phyloP scores from a whole-genome alignment of 192 early-diverging fungal species.

The Coemansia reversa region DNA sequence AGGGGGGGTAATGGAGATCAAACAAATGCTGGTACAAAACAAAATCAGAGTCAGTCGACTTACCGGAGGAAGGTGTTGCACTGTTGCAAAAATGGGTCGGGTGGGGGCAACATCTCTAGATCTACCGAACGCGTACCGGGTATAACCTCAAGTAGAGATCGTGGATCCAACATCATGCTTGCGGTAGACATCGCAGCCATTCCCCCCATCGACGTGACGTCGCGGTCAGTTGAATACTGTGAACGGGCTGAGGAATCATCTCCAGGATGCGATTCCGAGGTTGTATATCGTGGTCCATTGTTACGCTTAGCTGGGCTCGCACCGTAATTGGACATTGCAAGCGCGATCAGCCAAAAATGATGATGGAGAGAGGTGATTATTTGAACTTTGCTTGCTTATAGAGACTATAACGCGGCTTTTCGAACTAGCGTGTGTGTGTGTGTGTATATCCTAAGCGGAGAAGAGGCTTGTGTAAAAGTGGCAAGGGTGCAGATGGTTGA shows the following conservation, averaged over 20 bases:
- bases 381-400: neutral
- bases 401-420: neutral
- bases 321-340: constrained; percentile 10
- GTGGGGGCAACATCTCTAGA: constrained; percentile 26
- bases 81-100: constrained; percentile 28
- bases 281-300: constrained; percentile 10
- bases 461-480: neutral
- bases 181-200: constrained; percentile 6
- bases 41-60: constrained; percentile 10
- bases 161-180: neutral
- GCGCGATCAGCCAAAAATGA: neutral
- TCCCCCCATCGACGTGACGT: constrained; percentile 9
- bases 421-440: neutral
- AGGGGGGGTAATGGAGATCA: neutral
- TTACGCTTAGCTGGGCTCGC: constrained; percentile 6
- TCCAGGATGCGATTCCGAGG: neutral
- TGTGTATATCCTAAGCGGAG: neutral
- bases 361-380: neutral
- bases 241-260: constrained; percentile 9
- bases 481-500: neutral
- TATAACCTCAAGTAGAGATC: constrained; percentile 39
- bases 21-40: neutral
- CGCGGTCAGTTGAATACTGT: constrained; percentile 12
- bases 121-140: constrained; percentile 15
- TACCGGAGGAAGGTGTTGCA: constrained; percentile 45